A percentile compares a stretch with the other conserved stretches of the same genome.
Evolutionary conservation across 352 stramenopile species (phyloP).

Genomic region (Globisporangium cylindrosporum): DNA sequence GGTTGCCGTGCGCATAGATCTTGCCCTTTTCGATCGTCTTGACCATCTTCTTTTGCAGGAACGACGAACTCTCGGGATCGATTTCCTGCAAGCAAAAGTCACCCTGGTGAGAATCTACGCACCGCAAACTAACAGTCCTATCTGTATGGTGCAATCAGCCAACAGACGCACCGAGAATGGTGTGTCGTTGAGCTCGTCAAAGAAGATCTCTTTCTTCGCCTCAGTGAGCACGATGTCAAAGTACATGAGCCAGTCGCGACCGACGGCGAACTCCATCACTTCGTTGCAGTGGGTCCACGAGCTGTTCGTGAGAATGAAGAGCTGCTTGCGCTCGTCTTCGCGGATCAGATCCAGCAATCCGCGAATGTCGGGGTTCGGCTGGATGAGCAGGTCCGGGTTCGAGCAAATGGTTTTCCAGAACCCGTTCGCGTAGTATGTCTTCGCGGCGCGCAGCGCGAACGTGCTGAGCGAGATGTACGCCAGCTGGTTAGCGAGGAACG

Average conservation of each 20-base stretch:
- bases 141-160: background rate
- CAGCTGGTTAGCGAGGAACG: constrained; percentile 38
- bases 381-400: constrained; percentile 38
- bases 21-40: constrained; percentile 29
- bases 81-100: constrained; percentile 21
- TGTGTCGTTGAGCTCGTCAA: constrained; percentile 46
- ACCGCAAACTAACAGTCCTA: background rate
- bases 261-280: constrained; percentile 47
- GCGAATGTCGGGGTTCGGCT: constrained; percentile 42
- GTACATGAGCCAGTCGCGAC: constrained; percentile 41
- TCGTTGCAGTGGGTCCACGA: constrained; percentile 56
- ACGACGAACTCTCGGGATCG: constrained; percentile 17
- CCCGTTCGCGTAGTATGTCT: constrained; percentile 42
- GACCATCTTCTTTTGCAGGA: constrained; percentile 21
- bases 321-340: constrained; percentile 26
- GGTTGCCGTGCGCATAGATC: constrained; percentile 48
- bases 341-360: constrained; percentile 33
- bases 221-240: constrained; percentile 54
- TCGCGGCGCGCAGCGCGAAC: constrained; percentile 35
- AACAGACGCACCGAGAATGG: constrained; percentile 31
- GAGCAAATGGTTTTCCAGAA: constrained; percentile 50
- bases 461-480: constrained; percentile 43
- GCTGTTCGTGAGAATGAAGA: constrained; percentile 54
- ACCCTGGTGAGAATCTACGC: background rate
- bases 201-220: constrained; percentile 53